Evolutionary conservation across 164 flowering plant species (phyloP), one percentile per base, ranked within the genome.

Genomic region (Macadamia integrifolia): DNA sequence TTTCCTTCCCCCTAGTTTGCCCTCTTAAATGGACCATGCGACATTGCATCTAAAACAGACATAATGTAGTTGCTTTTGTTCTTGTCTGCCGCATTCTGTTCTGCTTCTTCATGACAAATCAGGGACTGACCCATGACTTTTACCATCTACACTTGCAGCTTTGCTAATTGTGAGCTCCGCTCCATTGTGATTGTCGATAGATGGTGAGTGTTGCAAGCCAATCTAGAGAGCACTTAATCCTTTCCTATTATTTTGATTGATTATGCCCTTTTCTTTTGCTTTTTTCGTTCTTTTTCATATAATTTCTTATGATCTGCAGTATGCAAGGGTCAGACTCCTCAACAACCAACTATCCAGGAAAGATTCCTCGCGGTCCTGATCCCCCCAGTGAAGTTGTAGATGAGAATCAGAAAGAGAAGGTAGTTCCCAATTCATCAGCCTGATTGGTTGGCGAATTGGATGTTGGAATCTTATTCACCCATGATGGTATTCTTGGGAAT

Each of bases 81-180:
- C 5, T 35, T 35, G 40, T 35, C 40, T 35, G n/a, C 57, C 3
- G 57, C 57, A 14, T 53, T 53, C 40, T 35, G 15, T 49, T 64
- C 57, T 29, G 15, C n/a, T 28, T 11, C 42, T 17, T 15, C 11
- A 6, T 53, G 28, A 4, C 9, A 5, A 56, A 28, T 44, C 56
- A 23, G 3, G 40, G 40, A 35, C 3, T 35, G 3, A 35, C 40
- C 5, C 40, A 29, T 28, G 60, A 28, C 55, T 58, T 62, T 44
- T 63, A 57, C 43, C 58, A 31, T 65, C 42, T 53, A 1, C 30
- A 23, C 44, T 35, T 79, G 69, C 91, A 92, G 98, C 74, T 92
- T 92, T 78, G 83, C 87, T 11, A 92, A 92, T 74, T 90, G 98
- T 67, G 96, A 92, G 74, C 90, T 90, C 30, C 98, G 94, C 1